Conservation (phyloP, 1,284 basidiomycete species). For the Gastroboletus turbinatus region DNA sequence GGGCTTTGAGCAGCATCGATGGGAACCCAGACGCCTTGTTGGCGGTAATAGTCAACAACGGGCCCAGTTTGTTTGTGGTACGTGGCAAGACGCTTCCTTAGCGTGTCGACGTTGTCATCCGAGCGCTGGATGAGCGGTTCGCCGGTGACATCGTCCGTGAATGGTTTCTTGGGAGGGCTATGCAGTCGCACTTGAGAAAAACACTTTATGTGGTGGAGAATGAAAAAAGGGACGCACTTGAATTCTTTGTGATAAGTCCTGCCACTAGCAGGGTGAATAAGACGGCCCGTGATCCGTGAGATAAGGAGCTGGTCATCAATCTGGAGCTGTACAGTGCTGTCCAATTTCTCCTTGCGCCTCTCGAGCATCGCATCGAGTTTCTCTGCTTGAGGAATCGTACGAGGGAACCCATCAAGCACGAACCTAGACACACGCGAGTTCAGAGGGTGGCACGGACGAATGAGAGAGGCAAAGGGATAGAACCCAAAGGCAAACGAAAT, state of each 20-base stretch:
- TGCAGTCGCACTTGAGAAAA: constrained; percentile 5
- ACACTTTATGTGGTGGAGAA: not conserved
- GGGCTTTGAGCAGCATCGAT: constrained; percentile 95
- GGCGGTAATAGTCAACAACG: constrained; percentile 96
- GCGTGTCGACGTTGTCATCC: constrained; percentile 91
- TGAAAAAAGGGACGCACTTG: constrained; percentile 58
- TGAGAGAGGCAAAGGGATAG: not conserved
- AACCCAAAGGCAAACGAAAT: not conserved
- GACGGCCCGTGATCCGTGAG: constrained; percentile 93
- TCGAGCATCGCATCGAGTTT: constrained; percentile 94
- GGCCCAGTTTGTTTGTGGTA: constrained; percentile 95
- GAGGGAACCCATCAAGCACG: constrained; percentile 97
- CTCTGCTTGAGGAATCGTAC: constrained; percentile 96
- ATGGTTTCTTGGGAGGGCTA: constrained; percentile 94
- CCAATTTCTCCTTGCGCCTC: constrained; percentile 80
- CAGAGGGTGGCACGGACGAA: not conserved
- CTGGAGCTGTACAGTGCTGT: constrained; percentile 89
- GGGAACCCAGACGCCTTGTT: constrained; percentile 83
- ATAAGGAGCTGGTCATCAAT: constrained; percentile 96
- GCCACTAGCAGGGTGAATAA: constrained; percentile 89
- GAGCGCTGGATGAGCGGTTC: constrained; percentile 93
- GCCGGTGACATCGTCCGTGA: constrained; percentile 92
- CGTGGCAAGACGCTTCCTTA: constrained; percentile 83
- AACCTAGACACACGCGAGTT: constrained; percentile 57
- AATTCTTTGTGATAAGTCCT: constrained; percentile 96